phyloP scores from a whole-genome alignment of 2,329 filamentous ascomycete species.

The Rhynchosporium agropyri region DNA sequence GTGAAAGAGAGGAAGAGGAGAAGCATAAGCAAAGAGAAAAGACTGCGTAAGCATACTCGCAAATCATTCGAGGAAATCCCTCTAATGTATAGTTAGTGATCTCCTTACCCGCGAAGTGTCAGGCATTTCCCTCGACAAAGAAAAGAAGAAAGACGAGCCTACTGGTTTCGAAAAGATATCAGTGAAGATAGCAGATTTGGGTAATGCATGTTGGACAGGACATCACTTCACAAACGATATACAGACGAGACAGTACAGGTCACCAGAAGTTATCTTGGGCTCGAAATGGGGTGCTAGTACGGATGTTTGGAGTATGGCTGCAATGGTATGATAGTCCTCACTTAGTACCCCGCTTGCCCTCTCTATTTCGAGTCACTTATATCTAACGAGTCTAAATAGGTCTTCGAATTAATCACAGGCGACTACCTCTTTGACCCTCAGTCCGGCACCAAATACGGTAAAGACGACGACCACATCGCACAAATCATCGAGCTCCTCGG shows the following conservation, averaged over 20 bases:
- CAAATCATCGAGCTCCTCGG: conserved; percentile 98
- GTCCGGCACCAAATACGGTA: conserved; percentile 97
- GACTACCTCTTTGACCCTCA: conserved; percentile 99
- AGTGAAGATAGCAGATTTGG: conserved; percentile 97
- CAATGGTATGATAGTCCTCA: conserved; percentile 71
- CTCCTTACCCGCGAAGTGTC: conserved; percentile 91
- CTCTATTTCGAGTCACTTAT: background rate
- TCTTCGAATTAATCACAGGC: conserved; percentile 96
- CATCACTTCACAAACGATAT: conserved; percentile 99
- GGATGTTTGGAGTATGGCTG: conserved; percentile 99
- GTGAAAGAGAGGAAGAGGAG: conserved; percentile 54
- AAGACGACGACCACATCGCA: conserved; percentile 98
- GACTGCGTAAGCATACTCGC: conserved; percentile 73
- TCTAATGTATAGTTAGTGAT: conserved; percentile 58
- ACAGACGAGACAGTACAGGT: conserved; percentile 95
- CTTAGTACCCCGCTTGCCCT: background rate
- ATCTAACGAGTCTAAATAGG: conserved; percentile 52
- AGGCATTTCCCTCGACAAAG: conserved; percentile 87
- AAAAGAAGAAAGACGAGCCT: conserved; percentile 62
- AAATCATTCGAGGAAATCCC: background rate
- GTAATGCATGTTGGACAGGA: conserved; percentile 97
- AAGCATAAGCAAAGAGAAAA: conserved; percentile 85
- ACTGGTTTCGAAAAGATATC: conserved; percentile 66
- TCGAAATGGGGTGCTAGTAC: conserved; percentile 99
- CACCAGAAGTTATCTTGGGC: conserved; percentile 94